Conservation (phyloP, 768 basidiomycete genomes). For the Leucocoprinus leucothites region DNA sequence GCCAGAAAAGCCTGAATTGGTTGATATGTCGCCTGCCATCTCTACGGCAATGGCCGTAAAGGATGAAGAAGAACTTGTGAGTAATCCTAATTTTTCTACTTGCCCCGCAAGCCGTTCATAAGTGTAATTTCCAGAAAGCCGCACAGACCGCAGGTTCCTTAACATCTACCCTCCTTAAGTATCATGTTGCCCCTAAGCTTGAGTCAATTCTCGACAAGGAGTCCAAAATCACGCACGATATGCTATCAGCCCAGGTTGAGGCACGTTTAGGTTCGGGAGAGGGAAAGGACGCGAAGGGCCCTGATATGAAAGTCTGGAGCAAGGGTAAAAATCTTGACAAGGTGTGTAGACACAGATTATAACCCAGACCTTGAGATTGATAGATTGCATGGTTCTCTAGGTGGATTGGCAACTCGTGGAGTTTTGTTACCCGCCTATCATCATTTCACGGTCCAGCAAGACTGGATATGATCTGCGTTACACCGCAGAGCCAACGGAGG, state of each 20-base stretch:
- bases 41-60: slow-evolving; percentile 83
- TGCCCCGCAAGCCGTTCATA: background rate
- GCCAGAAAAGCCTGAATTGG: slow-evolving; percentile 61
- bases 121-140: slow-evolving; percentile 56
- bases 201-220: slow-evolving; percentile 91
- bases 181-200: slow-evolving; percentile 85
- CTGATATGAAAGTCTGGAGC: slow-evolving; percentile 92
- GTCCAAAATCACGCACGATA: slow-evolving; percentile 86
- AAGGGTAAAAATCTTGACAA: slow-evolving; percentile 72
- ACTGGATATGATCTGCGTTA: slow-evolving; percentile 86
- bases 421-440: slow-evolving; percentile 93
- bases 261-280: slow-evolving; percentile 83
- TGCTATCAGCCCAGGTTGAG: slow-evolving; percentile 84
- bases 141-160: slow-evolving; percentile 71
- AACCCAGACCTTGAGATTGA: slow-evolving; percentile 3
- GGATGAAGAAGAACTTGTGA: slow-evolving; percentile 87
- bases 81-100: slow-evolving; percentile 24
- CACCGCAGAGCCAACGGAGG: slow-evolving; percentile 80
- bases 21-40: slow-evolving; percentile 77
- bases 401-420: slow-evolving; percentile 89
- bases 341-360: slow-evolving; percentile 36
- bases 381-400: slow-evolving; percentile 34
- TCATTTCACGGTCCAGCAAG: slow-evolving; percentile 85
- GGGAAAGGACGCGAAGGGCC: slow-evolving; percentile 71
- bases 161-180: slow-evolving; percentile 80